Evolutionary conservation across 345 rosid genomes (phyloP), one percentile per base, ranked within the genome.

Genomic region (Garcia nutans): DNA sequence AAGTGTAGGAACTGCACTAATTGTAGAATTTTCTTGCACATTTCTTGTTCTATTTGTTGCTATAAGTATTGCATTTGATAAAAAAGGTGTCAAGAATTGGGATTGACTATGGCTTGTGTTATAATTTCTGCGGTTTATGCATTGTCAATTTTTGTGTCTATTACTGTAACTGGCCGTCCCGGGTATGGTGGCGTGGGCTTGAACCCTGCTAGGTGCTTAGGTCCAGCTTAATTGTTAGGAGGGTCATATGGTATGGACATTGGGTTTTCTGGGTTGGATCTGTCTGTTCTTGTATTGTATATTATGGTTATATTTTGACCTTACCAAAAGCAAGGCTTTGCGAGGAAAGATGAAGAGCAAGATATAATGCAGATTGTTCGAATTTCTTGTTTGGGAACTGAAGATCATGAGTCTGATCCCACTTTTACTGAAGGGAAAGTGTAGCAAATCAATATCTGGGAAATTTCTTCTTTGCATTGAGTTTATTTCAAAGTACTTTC

Each of bases 11-110:
- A 70, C 76, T 10, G 86, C 78, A 11, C 54, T 86, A 3, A 74
- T 77, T 23, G 41, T 85, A 19, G 89, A 88, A 72, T 78, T 86
- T 17, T 24, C 76, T 12, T 86, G 88, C 74, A 74, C 91, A 8
- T 85, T 84, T 52, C 37, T 85, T 67, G 84, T 85, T 19, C 86
- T 88, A 0, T 86, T 69, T 68, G 80, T 79, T 37, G 85, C 82
- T 3, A 76, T 86, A 20, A 77, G 83, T 64, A 65, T 84, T 74
- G 89, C 86, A 9, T 82, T 85, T 22, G 85, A 88, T 42, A 56
- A 70, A 47, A 74, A 42, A 84, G 83, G 44, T 78, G 71, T 8
- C 50, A 72, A 68, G 89, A 83, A 26, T 57, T 82, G 1, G 88
- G 88, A n/a, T 57, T 81, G 28, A 60, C 67, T 0, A 33, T 65